Base-by-base conservation (phyloP, 2,329 filamentous ascomycete species). In the Aspergillus phoenicis region DNA sequence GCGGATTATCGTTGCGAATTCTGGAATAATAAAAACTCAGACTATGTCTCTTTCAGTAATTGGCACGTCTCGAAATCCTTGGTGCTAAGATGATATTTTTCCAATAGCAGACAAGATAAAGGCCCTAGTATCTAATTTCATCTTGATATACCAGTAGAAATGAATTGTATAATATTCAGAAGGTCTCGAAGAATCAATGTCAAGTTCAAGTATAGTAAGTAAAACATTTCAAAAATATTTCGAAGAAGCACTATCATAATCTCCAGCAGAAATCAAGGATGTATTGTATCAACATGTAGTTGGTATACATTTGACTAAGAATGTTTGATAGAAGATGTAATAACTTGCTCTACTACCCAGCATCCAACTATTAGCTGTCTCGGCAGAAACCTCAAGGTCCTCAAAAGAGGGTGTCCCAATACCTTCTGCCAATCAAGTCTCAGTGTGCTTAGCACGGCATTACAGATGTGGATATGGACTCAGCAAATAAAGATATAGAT, bases 201-300 rank as follows among this genome's bases (percentile, higher is more conserved):
- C 20, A 20, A 20, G 2, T 20, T 20, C 20, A 20, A 2, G 2
- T 20, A 20, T 20, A 20, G 20, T 20, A 20, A 20, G 20, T 20
- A 20, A 20, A 20, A 20, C 0, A 2, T 20, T 20, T 20, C 20
- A 20, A 2, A 20, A 20, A 20, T 20, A 20, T 20, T 20, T 2
- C 20, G 75, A 74, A 71, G 64, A 62, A 70, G 26, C 56, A 77
- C 3, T 77, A 77, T 60, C 70, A 77, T 60, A 71, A 76, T 57
- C 75, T 75, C 55, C 72, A 75, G 5, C 62, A 67, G 26, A 69
- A 66, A 51, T 63, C 74, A 62, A 75, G 73, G 67, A 71, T 74
- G 45, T 55, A 66, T 57, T 33, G 22, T 11, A 11, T 13, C 11
- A 5, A 5, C 17, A 36, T 22, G 7, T n/a, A 20, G 28, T 0